phyloP scores from a whole-genome alignment of 2,329 filamentous ascomycete genomes.

The Albophoma yamanashiensis region DNA sequence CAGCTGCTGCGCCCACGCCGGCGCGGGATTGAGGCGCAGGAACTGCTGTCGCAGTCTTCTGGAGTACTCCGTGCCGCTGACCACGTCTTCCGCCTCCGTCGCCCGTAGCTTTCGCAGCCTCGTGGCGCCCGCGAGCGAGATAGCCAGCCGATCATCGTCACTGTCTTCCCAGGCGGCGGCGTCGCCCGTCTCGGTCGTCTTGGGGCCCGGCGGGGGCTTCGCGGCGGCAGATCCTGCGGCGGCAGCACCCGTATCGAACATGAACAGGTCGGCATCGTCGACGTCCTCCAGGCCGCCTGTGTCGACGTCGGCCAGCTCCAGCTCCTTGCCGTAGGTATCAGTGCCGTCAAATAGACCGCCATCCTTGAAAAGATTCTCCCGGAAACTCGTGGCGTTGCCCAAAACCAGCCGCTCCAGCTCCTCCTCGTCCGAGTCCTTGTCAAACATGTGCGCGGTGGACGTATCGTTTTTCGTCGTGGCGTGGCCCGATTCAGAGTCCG shows the following conservation, averaged over 20 bases:
- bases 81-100: constrained; percentile 72
- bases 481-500: constrained; percentile 18
- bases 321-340: constrained; percentile 21
- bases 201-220: constrained; percentile 13
- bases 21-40: constrained; percentile 46
- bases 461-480: constrained; percentile 14
- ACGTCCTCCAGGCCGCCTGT: constrained; percentile 45
- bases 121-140: constrained; percentile 69
- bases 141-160: constrained; percentile 77
- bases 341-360: constrained; percentile 22
- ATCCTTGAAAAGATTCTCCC: constrained; percentile 53
- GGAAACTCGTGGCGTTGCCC: constrained; percentile 76
- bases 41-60: constrained; percentile 72
- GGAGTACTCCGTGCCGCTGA: constrained; percentile 79
- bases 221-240: constrained; percentile 21
- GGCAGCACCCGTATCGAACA: constrained; percentile 59
- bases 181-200: constrained; percentile 18
- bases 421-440: constrained; percentile 74
- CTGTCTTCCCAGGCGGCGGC: constrained; percentile 82
- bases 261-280: constrained; percentile 76
- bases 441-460: constrained; percentile 21
- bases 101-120: constrained; percentile 74
- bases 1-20: constrained; percentile 46
- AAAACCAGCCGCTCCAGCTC: constrained; percentile 84
- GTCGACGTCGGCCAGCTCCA: constrained; percentile 30